Conservation (phyloP, 495 filamentous ascomycete genomes). For the Gamarada debralockiae region DNA sequence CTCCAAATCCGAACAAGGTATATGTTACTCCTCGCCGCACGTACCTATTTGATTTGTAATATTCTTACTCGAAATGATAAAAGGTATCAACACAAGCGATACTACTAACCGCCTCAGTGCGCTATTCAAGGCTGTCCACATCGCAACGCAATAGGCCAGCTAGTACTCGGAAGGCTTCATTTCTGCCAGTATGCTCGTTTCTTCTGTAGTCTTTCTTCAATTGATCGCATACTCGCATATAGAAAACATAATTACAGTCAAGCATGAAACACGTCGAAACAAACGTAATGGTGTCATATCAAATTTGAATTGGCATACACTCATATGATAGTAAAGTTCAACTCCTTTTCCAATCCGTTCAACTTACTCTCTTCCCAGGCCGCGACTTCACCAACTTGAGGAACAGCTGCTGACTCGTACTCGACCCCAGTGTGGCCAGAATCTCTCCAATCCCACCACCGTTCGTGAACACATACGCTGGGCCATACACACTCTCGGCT, state of each 20-base stretch:
- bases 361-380: slow-evolving; percentile 10
- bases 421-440: slow-evolving; percentile 9
- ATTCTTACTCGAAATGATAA: too few species aligned
- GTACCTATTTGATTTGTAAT: too few species aligned
- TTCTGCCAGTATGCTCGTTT: neutral
- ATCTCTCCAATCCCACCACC: slow-evolving; percentile 32
- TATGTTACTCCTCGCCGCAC: too few species aligned
- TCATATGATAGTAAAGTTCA: slow-evolving; percentile 6
- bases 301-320: neutral
- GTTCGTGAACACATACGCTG: slow-evolving; percentile 40
- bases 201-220: neutral
- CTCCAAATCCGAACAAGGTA: too few species aligned
- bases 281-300: too few species aligned
- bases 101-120: too few species aligned
- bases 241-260: neutral
- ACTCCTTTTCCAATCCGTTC: slow-evolving; percentile 11
- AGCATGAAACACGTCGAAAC: neutral
- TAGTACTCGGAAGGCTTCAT: too few species aligned
- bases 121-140: too few species aligned
- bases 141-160: too few species aligned
- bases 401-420: slow-evolving; percentile 10
- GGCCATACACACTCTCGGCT: slow-evolving; percentile 37
- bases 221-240: neutral
- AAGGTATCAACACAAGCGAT: too few species aligned
- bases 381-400: slow-evolving; percentile 3